A percentile compares a stretch with the other conserved stretches of the same genome.
Evolutionary conservation across 108 stramenopile species (phyloP).

Genomic region (Nitzschia sp.): DNA sequence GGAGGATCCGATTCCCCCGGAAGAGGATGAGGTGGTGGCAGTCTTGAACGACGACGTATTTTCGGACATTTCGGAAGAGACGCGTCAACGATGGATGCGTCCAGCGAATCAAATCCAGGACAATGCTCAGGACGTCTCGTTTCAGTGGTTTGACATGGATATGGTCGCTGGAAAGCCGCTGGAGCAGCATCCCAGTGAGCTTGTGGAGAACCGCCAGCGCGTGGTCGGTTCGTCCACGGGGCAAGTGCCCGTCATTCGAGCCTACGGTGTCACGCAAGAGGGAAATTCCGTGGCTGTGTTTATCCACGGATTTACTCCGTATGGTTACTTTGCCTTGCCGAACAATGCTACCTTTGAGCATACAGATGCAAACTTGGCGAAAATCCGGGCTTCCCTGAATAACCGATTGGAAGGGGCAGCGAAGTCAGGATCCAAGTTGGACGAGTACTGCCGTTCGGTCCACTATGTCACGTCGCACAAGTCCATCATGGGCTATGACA

Average conservation of each 20-base stretch:
- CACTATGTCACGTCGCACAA: conserved; percentile 55
- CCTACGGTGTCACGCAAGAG: conserved; percentile 92
- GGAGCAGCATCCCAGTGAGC: conserved; percentile 64
- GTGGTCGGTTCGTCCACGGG: conserved; percentile 60
- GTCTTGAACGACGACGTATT: conserved; percentile 20
- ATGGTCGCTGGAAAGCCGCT: conserved; percentile 86
- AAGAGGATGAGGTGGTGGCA: background rate
- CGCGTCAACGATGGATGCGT: conserved; percentile 43
- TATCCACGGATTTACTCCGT: conserved; percentile 97
- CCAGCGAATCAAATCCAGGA: conserved; percentile 50
- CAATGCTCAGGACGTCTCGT: conserved; percentile 52
- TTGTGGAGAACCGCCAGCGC: conserved; percentile 33
- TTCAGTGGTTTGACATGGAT: conserved; percentile 99
- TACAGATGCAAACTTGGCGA: conserved; percentile 46
- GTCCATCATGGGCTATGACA: conserved; percentile 90
- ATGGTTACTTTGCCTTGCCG: conserved; percentile 89
- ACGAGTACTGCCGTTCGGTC: conserved; percentile 62
- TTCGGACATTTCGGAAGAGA: conserved; percentile 30
- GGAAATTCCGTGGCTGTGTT: conserved; percentile 92
- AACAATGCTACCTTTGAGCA: conserved; percentile 52
- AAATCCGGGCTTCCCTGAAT: conserved; percentile 48
- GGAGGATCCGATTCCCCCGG: conserved; percentile 10
- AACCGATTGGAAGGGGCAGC: conserved; percentile 35
- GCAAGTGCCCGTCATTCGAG: conserved; percentile 90
- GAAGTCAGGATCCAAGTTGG: conserved; percentile 27